phyloP scores from a whole-genome alignment of 2,329 filamentous ascomycete species.

The Fusarium sp. region DNA sequence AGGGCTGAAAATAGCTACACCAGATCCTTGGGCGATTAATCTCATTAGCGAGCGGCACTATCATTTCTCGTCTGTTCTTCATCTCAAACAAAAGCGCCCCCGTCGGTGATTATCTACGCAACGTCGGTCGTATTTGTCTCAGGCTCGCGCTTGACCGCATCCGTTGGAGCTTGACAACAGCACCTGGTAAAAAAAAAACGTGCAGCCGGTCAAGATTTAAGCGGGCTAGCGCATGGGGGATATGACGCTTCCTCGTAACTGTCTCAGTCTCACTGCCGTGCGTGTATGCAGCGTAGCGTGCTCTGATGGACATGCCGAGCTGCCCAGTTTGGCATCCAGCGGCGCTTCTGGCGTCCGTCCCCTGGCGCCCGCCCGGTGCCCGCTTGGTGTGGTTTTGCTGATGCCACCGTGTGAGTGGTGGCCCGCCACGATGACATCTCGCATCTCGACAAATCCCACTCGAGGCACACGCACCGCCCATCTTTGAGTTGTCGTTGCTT shows the following conservation, averaged over 20 bases:
- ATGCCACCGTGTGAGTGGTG: conserved; percentile 3
- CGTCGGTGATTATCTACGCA: conserved; percentile 6
- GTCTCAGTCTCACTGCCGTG: conserved; percentile 5
- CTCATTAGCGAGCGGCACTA: not conserved
- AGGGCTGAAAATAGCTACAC: conserved; percentile 42
- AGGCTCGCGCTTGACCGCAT: conserved; percentile 11
- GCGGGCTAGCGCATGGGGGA: conserved; percentile 33
- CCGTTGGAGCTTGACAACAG: conserved; percentile 37
- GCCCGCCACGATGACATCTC: conserved; percentile 39
- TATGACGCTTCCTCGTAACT: conserved; percentile 23
- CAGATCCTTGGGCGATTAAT: conserved; percentile 2
- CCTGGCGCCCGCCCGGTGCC: conserved; percentile 37
- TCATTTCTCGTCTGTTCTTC: conserved; percentile 6
- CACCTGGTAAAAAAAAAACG: conserved; percentile 10
- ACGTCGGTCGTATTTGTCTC: conserved; percentile 20
- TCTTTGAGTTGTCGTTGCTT: conserved; percentile 20
- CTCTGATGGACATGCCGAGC: conserved; percentile 32
- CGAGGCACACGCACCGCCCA: conserved; percentile 8
- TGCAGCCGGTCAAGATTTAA: conserved; percentile 43
- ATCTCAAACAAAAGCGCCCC: not conserved
- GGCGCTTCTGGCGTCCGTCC: conserved; percentile 30
- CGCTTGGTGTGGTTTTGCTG: conserved; percentile 25
- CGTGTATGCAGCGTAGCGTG: conserved; percentile 1
- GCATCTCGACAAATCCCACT: conserved; percentile 8
- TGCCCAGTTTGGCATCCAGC: conserved; percentile 30